Evolutionary conservation across 768 basidiomycete genomes (phyloP).

Genomic region (Mycena floridula): DNA sequence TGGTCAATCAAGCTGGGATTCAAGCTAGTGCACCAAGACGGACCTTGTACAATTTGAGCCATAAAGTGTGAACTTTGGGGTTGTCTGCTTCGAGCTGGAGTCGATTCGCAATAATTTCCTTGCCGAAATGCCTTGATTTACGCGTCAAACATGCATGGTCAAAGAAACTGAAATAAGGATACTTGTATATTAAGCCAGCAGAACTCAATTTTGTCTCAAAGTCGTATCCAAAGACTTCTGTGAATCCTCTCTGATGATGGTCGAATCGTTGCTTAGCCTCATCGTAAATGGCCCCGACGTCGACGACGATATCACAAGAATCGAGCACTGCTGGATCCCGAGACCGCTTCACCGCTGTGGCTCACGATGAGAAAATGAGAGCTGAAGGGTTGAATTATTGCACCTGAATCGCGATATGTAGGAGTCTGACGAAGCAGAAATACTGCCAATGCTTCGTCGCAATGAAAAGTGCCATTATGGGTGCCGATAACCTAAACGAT

Average conservation of each 20-base stretch:
- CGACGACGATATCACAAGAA: slow-evolving; percentile 90
- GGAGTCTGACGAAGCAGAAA: slow-evolving; percentile 78
- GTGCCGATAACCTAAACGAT: slow-evolving; percentile 91
- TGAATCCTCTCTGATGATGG: slow-evolving; percentile 94
- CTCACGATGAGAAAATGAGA: background rate
- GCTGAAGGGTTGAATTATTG: slow-evolving; percentile 8
- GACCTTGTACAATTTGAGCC: slow-evolving; percentile 88
- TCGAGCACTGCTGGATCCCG: slow-evolving; percentile 68
- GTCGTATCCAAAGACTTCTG: slow-evolving; percentile 82
- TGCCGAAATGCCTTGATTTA: slow-evolving; percentile 72
- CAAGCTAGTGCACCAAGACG: slow-evolving; percentile 1
- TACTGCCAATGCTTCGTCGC: slow-evolving; percentile 94
- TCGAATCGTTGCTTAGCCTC: slow-evolving; percentile 76
- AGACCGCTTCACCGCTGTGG: slow-evolving; percentile 58
- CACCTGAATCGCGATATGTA: slow-evolving; percentile 72
- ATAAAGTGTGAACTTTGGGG: slow-evolving; percentile 64
- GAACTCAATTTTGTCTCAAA: slow-evolving; percentile 87
- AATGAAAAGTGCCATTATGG: slow-evolving; percentile 94
- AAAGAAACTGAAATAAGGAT: slow-evolving; percentile 16
- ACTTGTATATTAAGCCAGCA: slow-evolving; percentile 97
- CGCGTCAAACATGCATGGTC: background rate
- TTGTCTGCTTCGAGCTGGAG: slow-evolving; percentile 47
- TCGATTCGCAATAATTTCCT: slow-evolving; percentile 70
- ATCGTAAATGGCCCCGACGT: slow-evolving; percentile 93
- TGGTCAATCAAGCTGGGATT: slow-evolving; percentile 19